Evolutionary conservation across 352 stramenopile genomes (phyloP).

Genomic region (Phytopythium ostracodes): DNA sequence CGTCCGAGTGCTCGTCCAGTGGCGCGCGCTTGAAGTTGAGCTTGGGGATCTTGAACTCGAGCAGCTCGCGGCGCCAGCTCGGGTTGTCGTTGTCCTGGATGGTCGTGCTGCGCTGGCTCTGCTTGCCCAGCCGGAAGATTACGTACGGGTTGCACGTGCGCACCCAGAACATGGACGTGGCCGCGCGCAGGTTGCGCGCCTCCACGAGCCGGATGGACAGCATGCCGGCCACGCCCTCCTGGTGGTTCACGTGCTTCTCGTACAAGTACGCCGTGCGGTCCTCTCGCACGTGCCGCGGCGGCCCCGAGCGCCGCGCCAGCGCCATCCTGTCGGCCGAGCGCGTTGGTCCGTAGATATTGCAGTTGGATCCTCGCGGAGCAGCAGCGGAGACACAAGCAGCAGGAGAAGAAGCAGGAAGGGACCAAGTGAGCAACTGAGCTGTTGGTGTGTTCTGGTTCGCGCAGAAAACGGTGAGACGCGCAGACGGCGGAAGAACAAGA

Average conservation of each 20-base stretch:
- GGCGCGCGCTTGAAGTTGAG: conserved; percentile 52
- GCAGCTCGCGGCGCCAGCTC: conserved; percentile 65
- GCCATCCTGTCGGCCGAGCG: conserved; percentile 21
- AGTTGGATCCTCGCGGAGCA: background rate
- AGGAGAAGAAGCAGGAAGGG: background rate
- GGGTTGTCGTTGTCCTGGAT: conserved; percentile 72
- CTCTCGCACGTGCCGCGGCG: conserved; percentile 26
- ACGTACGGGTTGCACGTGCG: conserved; percentile 83
- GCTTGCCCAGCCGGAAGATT: conserved; percentile 77
- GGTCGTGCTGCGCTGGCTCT: conserved; percentile 60
- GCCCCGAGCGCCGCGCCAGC: conserved; percentile 12
- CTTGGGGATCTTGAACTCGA: conserved; percentile 76
- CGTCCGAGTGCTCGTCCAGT: conserved; percentile 61
- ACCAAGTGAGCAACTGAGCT: too few species aligned
- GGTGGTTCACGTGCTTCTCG: conserved; percentile 75
- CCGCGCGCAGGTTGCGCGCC: conserved; percentile 62
- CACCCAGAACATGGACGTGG: conserved; percentile 78
- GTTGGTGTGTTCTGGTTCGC: background rate
- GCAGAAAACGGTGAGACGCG: background rate
- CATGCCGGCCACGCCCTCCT: conserved; percentile 66
- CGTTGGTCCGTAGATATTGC: background rate
- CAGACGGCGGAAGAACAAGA: conserved; percentile 2
- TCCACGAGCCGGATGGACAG: conserved; percentile 71
- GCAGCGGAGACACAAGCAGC: too few species aligned
- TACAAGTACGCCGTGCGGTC: conserved; percentile 61